phyloP scores from a whole-genome alignment of 2,329 filamentous ascomycete genomes.

The Nemania serpens region DNA sequence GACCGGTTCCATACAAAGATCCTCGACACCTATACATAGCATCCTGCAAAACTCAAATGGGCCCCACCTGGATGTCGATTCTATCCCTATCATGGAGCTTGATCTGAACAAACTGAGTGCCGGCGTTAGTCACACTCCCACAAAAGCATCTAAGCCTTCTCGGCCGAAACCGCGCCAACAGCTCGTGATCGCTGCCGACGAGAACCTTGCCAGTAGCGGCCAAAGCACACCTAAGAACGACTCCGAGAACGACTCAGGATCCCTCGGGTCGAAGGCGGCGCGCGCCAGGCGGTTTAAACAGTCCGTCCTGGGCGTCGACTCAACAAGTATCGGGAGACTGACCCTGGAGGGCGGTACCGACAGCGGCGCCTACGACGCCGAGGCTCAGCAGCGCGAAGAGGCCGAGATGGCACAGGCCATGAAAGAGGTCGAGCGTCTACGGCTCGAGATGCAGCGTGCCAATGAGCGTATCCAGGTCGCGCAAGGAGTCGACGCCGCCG shows the following conservation, averaged over 20 bases:
- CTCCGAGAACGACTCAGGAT: slow-evolving; percentile 57
- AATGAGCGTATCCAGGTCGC: slow-evolving; percentile 76
- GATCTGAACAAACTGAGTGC: slow-evolving; percentile 66
- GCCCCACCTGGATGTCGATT: slow-evolving; percentile 84
- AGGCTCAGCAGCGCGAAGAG: slow-evolving; percentile 75
- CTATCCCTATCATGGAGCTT: slow-evolving; percentile 94
- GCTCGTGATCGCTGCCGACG: slow-evolving; percentile 73
- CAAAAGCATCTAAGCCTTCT: slow-evolving; percentile 32
- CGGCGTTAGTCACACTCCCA: slow-evolving; percentile 40
- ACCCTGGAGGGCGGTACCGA: slow-evolving; percentile 63
- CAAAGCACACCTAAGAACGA: slow-evolving; percentile 57
- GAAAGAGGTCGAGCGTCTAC: slow-evolving; percentile 82
- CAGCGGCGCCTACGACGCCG: slow-evolving; percentile 56
- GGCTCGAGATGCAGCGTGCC: slow-evolving; percentile 86
- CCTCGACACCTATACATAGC: slow-evolving; percentile 77
- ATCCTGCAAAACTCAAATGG: slow-evolving; percentile 75
- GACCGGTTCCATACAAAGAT: slow-evolving; percentile 58
- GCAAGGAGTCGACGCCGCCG: slow-evolving; percentile 68
- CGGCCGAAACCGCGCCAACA: slow-evolving; percentile 57
- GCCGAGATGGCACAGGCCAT: slow-evolving; percentile 87
- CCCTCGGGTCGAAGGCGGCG: slow-evolving; percentile 49
- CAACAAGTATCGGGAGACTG: slow-evolving; percentile 76
- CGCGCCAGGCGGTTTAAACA: slow-evolving; percentile 59
- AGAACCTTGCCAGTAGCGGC: slow-evolving; percentile 65
- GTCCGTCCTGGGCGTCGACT: slow-evolving; percentile 81